Conservation (phyloP, 345 rosid species). For the Hevea brasiliensis region DNA sequence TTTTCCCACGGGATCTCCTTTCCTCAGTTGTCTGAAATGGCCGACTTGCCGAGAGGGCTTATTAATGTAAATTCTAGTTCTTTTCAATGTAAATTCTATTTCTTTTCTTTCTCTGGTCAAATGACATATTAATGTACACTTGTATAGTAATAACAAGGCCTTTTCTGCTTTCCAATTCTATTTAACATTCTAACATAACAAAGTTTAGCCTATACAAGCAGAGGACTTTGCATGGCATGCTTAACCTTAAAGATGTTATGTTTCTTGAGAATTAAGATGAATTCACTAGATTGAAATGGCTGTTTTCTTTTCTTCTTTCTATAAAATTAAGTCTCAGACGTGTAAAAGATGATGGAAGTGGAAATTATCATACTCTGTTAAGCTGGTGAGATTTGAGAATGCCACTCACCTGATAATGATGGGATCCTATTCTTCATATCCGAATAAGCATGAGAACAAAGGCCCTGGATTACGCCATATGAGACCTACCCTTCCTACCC, state of each 20-base stretch:
- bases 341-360: too few relatives aligned
- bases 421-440: too few relatives aligned
- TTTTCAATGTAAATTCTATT: background rate
- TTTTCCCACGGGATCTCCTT: background rate
- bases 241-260: background rate
- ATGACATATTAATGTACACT: constrained; percentile 22
- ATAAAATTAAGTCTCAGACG: too few relatives aligned
- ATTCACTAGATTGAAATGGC: background rate
- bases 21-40: constrained; percentile 7
- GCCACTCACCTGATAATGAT: too few relatives aligned
- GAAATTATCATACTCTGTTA: too few relatives aligned
- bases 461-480: too few relatives aligned
- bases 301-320: too few relatives aligned
- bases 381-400: too few relatives aligned
- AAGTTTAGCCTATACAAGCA: background rate
- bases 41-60: constrained; percentile 9
- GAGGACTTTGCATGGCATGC: background rate
- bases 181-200: background rate
- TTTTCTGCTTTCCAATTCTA: background rate
- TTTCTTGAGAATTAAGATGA: background rate
- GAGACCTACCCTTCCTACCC: too few relatives aligned
- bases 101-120: background rate
- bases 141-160: constrained; percentile 20
- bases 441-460: too few relatives aligned
- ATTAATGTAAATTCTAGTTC: constrained; percentile 24